These are phyloP conservation scores for Solanum verrucosum DNA, from an alignment of 257 asterid species.

Conservation along the genomic window DNA sequence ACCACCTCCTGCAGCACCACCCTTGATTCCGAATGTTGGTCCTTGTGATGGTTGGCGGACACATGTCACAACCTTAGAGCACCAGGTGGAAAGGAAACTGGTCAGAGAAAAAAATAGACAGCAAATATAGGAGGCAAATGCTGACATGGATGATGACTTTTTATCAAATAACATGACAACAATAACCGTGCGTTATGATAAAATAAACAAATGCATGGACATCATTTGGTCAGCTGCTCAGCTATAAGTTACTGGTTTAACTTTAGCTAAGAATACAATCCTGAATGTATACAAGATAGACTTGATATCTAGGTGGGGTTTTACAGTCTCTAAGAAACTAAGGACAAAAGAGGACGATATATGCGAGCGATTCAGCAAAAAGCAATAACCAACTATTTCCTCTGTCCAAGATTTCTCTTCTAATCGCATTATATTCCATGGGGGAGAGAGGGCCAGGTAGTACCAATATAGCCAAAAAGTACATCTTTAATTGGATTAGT, in stretches of 20 bases:
- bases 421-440: neutral
- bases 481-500: neutral
- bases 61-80: conserved; percentile 68
- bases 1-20: conserved; percentile 99
- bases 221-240: neutral
- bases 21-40: conserved; percentile 95
- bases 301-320: neutral
- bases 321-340: neutral
- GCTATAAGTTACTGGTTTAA: neutral
- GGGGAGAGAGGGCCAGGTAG: neutral
- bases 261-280: neutral
- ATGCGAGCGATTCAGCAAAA: neutral
- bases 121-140: neutral
- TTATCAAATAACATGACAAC: neutral
- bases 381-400: neutral
- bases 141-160: neutral
- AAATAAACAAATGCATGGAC: neutral
- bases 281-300: neutral
- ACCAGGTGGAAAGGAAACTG: conserved; percentile 6
- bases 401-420: neutral
- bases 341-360: neutral
- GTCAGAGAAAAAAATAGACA: neutral
- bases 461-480: neutral
- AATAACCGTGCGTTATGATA: neutral
- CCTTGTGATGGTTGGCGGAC: conserved; percentile 96